These are phyloP conservation scores for Stentor roeselii DNA, from an alignment of 73 alveolate genomes.

Conservation along the genomic window DNA sequence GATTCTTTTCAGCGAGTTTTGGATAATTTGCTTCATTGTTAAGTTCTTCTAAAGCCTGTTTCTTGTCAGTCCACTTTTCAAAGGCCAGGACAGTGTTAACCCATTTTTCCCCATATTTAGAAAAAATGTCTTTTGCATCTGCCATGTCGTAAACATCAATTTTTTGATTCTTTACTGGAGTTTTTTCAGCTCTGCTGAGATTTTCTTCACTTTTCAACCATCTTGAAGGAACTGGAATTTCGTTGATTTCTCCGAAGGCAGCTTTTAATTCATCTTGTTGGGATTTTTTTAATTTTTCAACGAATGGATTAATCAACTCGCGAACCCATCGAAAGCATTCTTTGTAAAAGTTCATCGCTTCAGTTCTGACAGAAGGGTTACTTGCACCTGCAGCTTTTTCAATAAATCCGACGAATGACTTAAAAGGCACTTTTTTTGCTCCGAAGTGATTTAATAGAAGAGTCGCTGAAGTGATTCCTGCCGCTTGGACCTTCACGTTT, in stretches of 20 bases:
- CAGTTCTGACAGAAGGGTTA: constrained; percentile 48
- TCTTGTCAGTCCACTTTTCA: constrained; percentile 25
- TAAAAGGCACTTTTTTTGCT: constrained; percentile 51
- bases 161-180: constrained; percentile 37
- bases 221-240: constrained; percentile 41
- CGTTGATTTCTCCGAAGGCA: constrained; percentile 35
- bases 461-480: constrained; percentile 38
- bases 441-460: constrained; percentile 57
- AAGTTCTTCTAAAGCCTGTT: neutral
- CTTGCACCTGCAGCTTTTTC: constrained; percentile 59
- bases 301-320: constrained; percentile 50
- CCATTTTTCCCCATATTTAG: neutral
- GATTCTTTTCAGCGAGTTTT: constrained; percentile 13
- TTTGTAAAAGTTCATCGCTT: constrained; percentile 67
- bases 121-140: constrained; percentile 8
- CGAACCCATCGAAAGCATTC: constrained; percentile 76
- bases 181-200: constrained; percentile 40
- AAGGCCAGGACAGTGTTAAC: neutral
- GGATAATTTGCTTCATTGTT: constrained; percentile 15
- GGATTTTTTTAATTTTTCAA: constrained; percentile 57
- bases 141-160: constrained; percentile 9
- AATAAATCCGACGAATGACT: constrained; percentile 47
- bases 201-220: constrained; percentile 30
- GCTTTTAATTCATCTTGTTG: constrained; percentile 51
- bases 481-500: constrained; percentile 53